A percentile compares a stretch with the other conserved stretches of the same genome.
Evolutionary conservation across 2,329 filamentous ascomycete species (phyloP).

Genomic region (Herpotrichia juniperi): DNA sequence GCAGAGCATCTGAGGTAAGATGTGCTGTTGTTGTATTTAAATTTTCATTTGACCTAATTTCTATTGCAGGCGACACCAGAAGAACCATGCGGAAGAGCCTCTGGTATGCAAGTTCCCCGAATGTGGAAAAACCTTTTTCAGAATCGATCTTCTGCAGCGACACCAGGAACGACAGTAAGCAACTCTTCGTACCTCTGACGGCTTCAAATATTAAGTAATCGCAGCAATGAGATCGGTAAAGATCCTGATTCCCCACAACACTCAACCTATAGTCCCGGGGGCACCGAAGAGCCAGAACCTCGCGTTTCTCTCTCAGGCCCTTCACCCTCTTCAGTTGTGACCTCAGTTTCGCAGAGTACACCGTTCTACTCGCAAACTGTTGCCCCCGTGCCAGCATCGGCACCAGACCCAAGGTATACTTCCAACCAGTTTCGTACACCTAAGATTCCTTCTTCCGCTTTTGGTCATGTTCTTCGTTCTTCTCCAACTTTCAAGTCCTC

Average conservation of each 20-base stretch:
- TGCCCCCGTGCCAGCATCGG: constrained; percentile 31
- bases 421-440: constrained; percentile 45
- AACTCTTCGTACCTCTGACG: neutral
- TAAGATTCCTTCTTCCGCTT: constrained; percentile 35
- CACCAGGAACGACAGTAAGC: constrained; percentile 55
- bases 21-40: neutral
- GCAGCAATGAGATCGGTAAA: constrained; percentile 35
- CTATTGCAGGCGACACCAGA: constrained; percentile 50
- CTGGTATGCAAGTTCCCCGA: constrained; percentile 48
- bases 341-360: constrained; percentile 18
- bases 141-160: constrained; percentile 52
- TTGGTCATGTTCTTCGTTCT: constrained; percentile 37
- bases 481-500: constrained; percentile 31
- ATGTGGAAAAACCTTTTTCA: constrained; percentile 52
- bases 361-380: constrained; percentile 25
- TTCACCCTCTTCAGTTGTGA: constrained; percentile 19
- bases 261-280: constrained; percentile 31
- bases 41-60: constrained; percentile 13
- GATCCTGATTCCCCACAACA: constrained; percentile 23
- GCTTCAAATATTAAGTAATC: constrained; percentile 19
- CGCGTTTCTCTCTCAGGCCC: constrained; percentile 20
- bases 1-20: constrained; percentile 54
- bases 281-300: constrained; percentile 24
- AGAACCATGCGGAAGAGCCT: constrained; percentile 52
- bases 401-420: constrained; percentile 43